Percentiles rank a stretch among this genome's conserved stretches.
Evolutionary conservation across 345 rosid genomes (phyloP).

Genomic region (Euphorbia peplus): DNA sequence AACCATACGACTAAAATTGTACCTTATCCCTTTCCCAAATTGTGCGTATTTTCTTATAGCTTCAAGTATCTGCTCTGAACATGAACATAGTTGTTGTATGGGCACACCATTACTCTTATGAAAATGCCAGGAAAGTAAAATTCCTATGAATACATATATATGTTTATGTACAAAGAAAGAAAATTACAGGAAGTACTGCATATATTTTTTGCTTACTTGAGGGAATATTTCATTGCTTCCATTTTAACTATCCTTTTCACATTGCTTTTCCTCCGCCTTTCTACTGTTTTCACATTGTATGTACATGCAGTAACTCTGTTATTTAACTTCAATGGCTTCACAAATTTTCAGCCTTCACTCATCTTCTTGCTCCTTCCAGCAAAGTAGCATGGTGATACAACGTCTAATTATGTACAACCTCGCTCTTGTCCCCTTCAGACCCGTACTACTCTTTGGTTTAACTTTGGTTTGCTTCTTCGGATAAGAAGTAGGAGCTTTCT

Average conservation of each 20-base stretch:
- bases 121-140: not conserved
- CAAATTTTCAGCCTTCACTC: slow-evolving; percentile 14
- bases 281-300: not conserved
- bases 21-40: not conserved
- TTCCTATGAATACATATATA: not conserved
- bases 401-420: slow-evolving; percentile 58
- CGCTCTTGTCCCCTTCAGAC: slow-evolving; percentile 56
- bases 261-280: not conserved
- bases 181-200: not conserved
- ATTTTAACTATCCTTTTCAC: not conserved
- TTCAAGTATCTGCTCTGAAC: not conserved
- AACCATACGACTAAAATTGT: too few relatives aligned
- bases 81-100: not conserved
- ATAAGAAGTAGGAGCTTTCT: slow-evolving; percentile 18
- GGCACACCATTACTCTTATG: not conserved
- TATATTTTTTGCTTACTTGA: not conserved
- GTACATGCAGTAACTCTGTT: not conserved
- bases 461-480: slow-evolving; percentile 27
- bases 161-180: not conserved
- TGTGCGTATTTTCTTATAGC: not conserved
- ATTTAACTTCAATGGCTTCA: not conserved
- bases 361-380: slow-evolving; percentile 65
- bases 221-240: not conserved
- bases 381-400: slow-evolving; percentile 62
- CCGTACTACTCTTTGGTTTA: slow-evolving; percentile 30